These are phyloP conservation scores for Vaccinium myrtillus DNA, from an alignment of 148 eudicot genomes.

Conservation along the genomic window DNA sequence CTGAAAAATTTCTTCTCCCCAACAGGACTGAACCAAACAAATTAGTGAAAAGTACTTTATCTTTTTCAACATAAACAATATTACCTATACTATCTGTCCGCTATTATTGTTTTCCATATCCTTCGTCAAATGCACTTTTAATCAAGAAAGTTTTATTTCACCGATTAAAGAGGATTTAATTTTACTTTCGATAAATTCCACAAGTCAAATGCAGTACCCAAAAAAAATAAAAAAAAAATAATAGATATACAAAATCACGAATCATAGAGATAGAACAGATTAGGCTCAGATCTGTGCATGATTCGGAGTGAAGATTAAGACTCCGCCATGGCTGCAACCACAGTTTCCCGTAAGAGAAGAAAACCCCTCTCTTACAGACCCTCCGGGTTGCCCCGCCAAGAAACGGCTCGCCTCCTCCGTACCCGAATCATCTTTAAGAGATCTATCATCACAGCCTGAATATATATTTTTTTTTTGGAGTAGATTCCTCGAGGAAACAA, in stretches of 20 bases:
- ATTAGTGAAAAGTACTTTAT: too few relatives aligned
- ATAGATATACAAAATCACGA: neutral
- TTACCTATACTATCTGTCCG: too few relatives aligned
- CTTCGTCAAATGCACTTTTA: too few relatives aligned
- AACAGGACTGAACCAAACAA: too few relatives aligned
- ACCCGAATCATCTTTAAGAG: neutral
- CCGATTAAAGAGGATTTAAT: too few relatives aligned
- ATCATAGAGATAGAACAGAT: too few relatives aligned
- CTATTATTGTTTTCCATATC: too few relatives aligned
- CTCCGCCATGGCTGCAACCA: slow-evolving; percentile 17
- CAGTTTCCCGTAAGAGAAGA: neutral
- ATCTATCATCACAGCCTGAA: neutral
- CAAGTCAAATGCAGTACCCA: too few relatives aligned
- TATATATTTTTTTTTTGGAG: neutral
- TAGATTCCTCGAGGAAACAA: neutral
- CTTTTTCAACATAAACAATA: too few relatives aligned
- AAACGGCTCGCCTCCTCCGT: neutral
- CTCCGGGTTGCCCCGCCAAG: slow-evolving; percentile 7
- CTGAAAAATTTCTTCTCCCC: too few relatives aligned
- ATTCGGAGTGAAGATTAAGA: neutral
- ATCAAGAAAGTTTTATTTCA: too few relatives aligned
- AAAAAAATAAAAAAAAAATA: neutral
- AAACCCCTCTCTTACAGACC: slow-evolving; percentile 3
- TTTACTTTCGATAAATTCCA: too few relatives aligned
- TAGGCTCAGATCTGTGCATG: slow-evolving; percentile 4